These are phyloP conservation scores for Suhomyces sp. DNA, from an alignment of 805 yeast species.

Conservation along the genomic window DNA sequence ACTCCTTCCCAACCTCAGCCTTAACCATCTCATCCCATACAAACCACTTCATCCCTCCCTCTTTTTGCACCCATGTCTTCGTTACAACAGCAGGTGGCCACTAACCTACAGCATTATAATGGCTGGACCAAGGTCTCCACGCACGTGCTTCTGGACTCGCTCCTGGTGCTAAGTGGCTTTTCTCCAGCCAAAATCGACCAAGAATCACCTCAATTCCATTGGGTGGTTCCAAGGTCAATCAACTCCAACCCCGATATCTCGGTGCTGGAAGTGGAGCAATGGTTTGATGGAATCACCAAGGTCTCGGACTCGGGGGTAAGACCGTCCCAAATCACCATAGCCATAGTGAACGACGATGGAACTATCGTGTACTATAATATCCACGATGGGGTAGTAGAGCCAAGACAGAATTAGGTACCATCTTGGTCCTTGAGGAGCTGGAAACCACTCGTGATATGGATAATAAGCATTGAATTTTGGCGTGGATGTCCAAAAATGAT, in stretches of 20 bases:
- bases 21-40: no score
- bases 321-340: conserved; percentile 48
- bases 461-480: no score
- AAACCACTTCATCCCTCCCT: neutral
- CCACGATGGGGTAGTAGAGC: conserved; percentile 65
- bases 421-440: no score
- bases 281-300: conserved; percentile 34
- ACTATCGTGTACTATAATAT: conserved; percentile 69
- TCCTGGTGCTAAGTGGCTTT: conserved; percentile 26
- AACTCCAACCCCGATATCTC: conserved; percentile 26
- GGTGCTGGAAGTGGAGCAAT: conserved; percentile 35
- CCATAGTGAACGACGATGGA: conserved; percentile 62
- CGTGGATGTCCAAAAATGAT: no score
- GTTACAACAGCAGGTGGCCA: conserved; percentile 33
- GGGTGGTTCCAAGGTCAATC: conserved; percentile 41
- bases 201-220: conserved; percentile 31
- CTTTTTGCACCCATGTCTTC: conserved; percentile 1
- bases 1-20: no score
- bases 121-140: conserved; percentile 42
- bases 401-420: conserved; percentile 54
- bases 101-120: conserved; percentile 45
- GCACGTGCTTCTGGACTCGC: conserved; percentile 10
- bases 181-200: conserved; percentile 29
- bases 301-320: conserved; percentile 3
- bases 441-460: no score